These are phyloP conservation scores for Pseudevernia furfuracea DNA, from an alignment of 495 filamentous ascomycete genomes.

Conservation along the genomic window DNA sequence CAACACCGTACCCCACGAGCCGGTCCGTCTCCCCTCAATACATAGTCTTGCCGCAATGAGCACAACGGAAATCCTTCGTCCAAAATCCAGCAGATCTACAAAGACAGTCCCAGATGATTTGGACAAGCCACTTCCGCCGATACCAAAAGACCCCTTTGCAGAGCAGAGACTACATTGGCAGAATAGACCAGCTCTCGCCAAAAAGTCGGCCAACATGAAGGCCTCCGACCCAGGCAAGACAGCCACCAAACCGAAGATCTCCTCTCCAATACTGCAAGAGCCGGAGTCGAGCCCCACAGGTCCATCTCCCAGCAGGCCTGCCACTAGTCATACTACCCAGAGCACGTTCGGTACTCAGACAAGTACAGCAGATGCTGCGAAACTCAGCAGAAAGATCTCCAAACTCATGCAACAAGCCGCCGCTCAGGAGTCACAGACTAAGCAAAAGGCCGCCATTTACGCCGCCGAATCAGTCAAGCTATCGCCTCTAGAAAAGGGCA, in stretches of 20 bases:
- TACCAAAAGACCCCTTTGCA: constrained; percentile 9
- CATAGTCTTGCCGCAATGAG: constrained; percentile 13
- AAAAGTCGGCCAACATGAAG: constrained; percentile 21
- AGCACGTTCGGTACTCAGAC: constrained; percentile 2
- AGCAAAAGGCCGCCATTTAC: constrained; percentile 14
- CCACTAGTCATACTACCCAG: constrained; percentile 16
- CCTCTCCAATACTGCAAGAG: constrained; percentile 11
- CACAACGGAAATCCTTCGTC: constrained; percentile 14
- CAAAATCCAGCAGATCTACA: constrained; percentile 16
- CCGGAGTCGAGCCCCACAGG: constrained; percentile 3
- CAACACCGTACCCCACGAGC: constrained; percentile 21
- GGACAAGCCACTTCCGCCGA: constrained; percentile 18
- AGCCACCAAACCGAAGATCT: constrained; percentile 17
- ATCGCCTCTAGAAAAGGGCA: constrained; percentile 24
- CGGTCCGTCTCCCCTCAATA: constrained; percentile 11
- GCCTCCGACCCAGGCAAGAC: neutral
- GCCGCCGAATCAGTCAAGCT: constrained; percentile 18
- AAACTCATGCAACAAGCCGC: constrained; percentile 22
- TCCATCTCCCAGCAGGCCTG: constrained; percentile 8
- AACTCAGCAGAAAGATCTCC: constrained; percentile 16
- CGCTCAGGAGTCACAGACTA: constrained; percentile 20
- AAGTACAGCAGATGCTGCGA: constrained; percentile 8
- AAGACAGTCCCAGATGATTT: constrained; percentile 6
- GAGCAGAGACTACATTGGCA: constrained; percentile 9
- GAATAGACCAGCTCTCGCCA: constrained; percentile 12